These are phyloP conservation scores for Trichaptum fuscoviolaceum DNA, from an alignment of 768 basidiomycete species.

Conservation along the genomic window DNA sequence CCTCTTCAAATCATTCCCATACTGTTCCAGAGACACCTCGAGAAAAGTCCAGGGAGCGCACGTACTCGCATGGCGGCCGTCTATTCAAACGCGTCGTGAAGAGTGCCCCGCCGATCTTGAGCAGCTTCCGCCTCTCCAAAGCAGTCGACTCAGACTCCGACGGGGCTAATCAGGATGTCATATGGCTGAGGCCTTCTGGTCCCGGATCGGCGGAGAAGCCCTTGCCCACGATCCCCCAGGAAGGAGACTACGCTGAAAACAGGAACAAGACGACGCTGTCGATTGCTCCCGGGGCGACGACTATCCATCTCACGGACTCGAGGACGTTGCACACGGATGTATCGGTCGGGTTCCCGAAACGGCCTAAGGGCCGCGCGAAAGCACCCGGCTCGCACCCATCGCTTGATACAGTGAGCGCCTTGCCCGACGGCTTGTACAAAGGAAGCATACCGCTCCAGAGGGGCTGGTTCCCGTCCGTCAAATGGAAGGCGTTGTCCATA, in stretches of 20 bases:
- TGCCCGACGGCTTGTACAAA: conserved; percentile 68
- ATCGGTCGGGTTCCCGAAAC: conserved; percentile 66
- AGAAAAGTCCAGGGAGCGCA: not conserved
- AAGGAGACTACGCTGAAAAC: conserved; percentile 25
- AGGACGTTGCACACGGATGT: conserved; percentile 46
- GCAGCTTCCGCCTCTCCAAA: not conserved
- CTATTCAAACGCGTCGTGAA: conserved; percentile 29
- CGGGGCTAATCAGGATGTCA: not conserved
- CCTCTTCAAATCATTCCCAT: not conserved
- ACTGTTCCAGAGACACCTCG: conserved; percentile 1
- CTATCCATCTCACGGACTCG: conserved; percentile 36
- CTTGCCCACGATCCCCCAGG: conserved; percentile 19
- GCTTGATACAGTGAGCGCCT: conserved; percentile 37
- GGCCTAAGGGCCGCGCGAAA: conserved; percentile 43
- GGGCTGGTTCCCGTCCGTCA: conserved; percentile 58
- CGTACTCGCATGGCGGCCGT: conserved; percentile 11
- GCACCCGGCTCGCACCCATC: conserved; percentile 38
- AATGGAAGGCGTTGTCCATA: conserved; percentile 63
- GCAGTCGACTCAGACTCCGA: not conserved
- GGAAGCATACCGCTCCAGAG: conserved; percentile 48
- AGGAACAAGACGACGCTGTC: conserved; percentile 22
- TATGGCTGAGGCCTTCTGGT: not conserved
- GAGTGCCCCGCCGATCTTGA: conserved; percentile 17
- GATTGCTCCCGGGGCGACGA: conserved; percentile 30
- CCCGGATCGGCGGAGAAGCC: conserved; percentile 18